Base-by-base conservation (phyloP, 2,329 filamentous ascomycete species). In the Mycosphaerella sp. region DNA sequence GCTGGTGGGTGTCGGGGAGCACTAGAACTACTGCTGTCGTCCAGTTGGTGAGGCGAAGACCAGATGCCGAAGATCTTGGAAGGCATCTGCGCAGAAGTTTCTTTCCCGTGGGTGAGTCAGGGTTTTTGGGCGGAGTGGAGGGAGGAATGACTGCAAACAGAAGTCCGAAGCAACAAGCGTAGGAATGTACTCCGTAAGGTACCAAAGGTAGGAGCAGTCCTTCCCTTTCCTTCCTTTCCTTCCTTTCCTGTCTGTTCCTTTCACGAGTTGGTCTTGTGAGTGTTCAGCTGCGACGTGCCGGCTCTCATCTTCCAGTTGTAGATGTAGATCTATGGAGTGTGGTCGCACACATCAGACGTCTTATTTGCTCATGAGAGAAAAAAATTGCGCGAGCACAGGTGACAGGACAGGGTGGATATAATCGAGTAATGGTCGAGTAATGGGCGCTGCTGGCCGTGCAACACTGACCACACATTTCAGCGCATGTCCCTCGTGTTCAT, bases 1-100 rank as follows among this genome's bases (percentile, higher is more conserved):
- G 36, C 16, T 16, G 6, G 36, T 16, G 36, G n/a, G 6, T 21
- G 17, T 25, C 7, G 6, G 21, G 21, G 3, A 4, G 21, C 21
- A 25, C 21, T 25, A 25, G 5, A 6, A 25, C 21, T 25, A 5
- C 21, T 5, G 2, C 30, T 13, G 7, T 2, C 50, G 40, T 44
- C 13, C n/a, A 45, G 44, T 28, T 36, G 41, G 10, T 16, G 50
- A 45, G 25, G 54, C 25, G 16, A 57, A 47, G 44, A 55, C 53
- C 54, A 66, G 59, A 54, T 66, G 49, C 64, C 64, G 41, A 68
- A 65, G 41, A 68, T 58, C 50, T 59, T 61, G 54, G 57, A 59
- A 18, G 64, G 64, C 66, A 68, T 17, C 28, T 14, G 10, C 25
- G 21, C 25, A 30, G 46, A 42, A 49, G 16, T 43, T 49, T 49